Evolutionary conservation across 2,329 filamentous ascomycete species (phyloP), one percentile per base, ranked within the genome.

Genomic region (Paradendryphiella salina): DNA sequence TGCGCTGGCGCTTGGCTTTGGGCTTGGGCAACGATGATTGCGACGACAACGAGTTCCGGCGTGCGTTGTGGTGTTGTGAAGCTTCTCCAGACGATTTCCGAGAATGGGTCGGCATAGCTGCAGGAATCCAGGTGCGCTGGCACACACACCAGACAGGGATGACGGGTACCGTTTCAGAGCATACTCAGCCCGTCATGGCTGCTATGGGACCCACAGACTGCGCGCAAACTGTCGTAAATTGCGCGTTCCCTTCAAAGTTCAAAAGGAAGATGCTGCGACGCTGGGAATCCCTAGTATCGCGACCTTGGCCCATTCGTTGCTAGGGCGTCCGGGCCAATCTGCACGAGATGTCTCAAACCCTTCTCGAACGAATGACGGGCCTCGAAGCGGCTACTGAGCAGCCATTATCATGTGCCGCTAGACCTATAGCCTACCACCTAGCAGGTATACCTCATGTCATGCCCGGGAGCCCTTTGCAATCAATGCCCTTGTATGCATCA

Each of bases 1-100:
- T 66, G 56, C 63, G 64, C 43, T 65, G 60, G 54, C 63, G 66
- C 55, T 56, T 64, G 44, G 28, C 34, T 13, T 36, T 36, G 42
- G 42, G 35, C 23, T 33, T 35, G 31, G 37, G 33, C 13, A 60
- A 51, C 45, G 60, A 54, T 26, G 57, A 43, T 37, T 58, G 41
- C 45, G 54, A 56, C 42, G 51, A 46, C 26, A 39, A 36, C 17
- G 56, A 49, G 48, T 43, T 42, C 18, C 44, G 46, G 41, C 39
- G 44, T 9, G 41, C 14, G 28, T 39, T 34, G 36, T 29, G 38
- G 32, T 56, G 56, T 44, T 59, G 57, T 46, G 43, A 39, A 35
- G 45, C 54, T 50, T 48, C 52, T 50, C 43, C 49, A 50, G 57
- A 60, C 23, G 54, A 52, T 32, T 52, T 56, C 15, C 57, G 48